Evolutionary conservation across 371 early-diverging fungal genomes (phyloP).

Genomic region (Apophysomyces variabilis): DNA sequence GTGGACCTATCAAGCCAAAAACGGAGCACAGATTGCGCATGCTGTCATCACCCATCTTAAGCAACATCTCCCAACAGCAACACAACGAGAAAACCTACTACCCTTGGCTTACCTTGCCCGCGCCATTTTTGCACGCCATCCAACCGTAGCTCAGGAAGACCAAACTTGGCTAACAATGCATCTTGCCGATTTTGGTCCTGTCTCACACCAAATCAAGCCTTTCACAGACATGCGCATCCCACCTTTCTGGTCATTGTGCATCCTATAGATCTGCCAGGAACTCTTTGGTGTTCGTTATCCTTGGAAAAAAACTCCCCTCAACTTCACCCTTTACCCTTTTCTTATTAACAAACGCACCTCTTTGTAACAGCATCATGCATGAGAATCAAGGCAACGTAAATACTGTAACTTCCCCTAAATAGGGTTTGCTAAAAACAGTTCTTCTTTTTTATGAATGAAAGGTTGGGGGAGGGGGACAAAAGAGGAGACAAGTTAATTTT

Average conservation of each 20-base stretch:
- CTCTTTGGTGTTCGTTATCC: no score
- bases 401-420: neutral
- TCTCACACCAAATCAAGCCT: neutral
- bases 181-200: conserved; percentile 25
- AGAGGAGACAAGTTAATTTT: no score
- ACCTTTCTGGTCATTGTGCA: conserved; percentile 3
- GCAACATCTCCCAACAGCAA: conserved; percentile 15
- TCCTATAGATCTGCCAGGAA: neutral
- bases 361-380: neutral
- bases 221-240: neutral
- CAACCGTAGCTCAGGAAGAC: conserved; percentile 22
- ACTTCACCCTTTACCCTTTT: neutral
- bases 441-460: no score
- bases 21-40: conserved; percentile 30
- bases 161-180: conserved; percentile 27
- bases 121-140: conserved; percentile 31
- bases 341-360: neutral
- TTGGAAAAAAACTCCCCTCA: neutral
- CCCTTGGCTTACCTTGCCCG: conserved; percentile 43
- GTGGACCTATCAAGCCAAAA: conserved; percentile 40
- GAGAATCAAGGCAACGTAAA: neutral
- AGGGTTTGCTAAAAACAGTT: no score
- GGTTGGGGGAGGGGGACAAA: no score
- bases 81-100: conserved; percentile 21
- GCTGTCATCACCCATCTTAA: conserved; percentile 33